Evolutionary conservation across 1,284 basidiomycete species (phyloP).

Genomic region (Cutaneotrichosporon daszewskae): DNA sequence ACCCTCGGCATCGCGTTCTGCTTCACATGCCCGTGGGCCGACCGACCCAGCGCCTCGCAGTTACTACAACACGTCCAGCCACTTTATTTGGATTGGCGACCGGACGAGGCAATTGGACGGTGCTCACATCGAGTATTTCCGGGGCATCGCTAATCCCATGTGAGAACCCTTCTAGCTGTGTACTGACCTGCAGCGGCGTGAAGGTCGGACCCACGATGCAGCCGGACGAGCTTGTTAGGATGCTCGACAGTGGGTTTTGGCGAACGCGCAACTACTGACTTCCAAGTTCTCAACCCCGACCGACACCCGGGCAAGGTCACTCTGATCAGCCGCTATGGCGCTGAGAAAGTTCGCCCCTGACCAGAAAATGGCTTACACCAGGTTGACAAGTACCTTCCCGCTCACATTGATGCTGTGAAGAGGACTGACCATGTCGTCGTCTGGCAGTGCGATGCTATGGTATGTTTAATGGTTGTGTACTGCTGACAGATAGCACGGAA

Average conservation of each 20-base stretch:
- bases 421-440: constrained; percentile 75
- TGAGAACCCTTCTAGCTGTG: constrained; percentile 14
- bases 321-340: constrained; percentile 89
- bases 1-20: constrained; percentile 26
- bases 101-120: constrained; percentile 88
- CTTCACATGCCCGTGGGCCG: constrained; percentile 15
- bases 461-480: constrained; percentile 4
- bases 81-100: constrained; percentile 97
- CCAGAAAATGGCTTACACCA: constrained; percentile 32
- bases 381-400: constrained; percentile 70
- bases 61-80: constrained; percentile 59
- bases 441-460: constrained; percentile 96
- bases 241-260: constrained; percentile 64
- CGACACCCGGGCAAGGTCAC: constrained; percentile 78
- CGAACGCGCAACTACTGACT: background rate
- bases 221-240: constrained; percentile 67
- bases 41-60: background rate
- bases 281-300: constrained; percentile 74
- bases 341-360: constrained; percentile 61
- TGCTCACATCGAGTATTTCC: constrained; percentile 92
- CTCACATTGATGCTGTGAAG: constrained; percentile 79
- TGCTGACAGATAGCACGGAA: constrained; percentile 23
- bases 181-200: constrained; percentile 56
- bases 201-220: constrained; percentile 90
- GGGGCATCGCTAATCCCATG: constrained; percentile 91